These are phyloP conservation scores for Karstenula rhodostoma DNA, from an alignment of 2,329 filamentous ascomycete genomes.

Conservation along the genomic window DNA sequence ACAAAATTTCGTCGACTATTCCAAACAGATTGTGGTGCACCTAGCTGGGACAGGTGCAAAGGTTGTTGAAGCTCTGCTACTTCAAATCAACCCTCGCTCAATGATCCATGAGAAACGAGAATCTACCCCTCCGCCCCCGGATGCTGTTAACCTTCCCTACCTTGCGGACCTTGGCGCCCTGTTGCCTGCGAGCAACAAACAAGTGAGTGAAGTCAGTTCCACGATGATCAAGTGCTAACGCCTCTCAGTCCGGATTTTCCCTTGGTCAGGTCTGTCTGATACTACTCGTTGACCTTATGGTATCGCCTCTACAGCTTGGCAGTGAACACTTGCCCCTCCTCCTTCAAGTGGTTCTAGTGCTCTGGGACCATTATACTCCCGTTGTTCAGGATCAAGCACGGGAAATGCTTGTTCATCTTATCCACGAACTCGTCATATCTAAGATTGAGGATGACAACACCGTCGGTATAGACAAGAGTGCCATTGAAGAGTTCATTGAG, in stretches of 20 bases:
- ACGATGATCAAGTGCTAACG: slow-evolving; percentile 22
- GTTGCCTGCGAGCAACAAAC: slow-evolving; percentile 42
- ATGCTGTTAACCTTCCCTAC: slow-evolving; percentile 81
- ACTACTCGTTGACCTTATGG: slow-evolving; percentile 93
- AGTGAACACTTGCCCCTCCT: slow-evolving; percentile 84
- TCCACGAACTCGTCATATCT: slow-evolving; percentile 91
- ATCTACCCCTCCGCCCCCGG: slow-evolving; percentile 65
- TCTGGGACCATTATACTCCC: slow-evolving; percentile 97
- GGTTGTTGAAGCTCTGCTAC: slow-evolving; percentile 90
- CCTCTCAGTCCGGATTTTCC: slow-evolving; percentile 75
- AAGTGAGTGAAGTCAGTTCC: slow-evolving; percentile 24
- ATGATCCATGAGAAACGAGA: slow-evolving; percentile 89
- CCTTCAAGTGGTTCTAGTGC: slow-evolving; percentile 87
- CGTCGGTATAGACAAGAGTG: slow-evolving; percentile 71
- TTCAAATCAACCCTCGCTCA: slow-evolving; percentile 92
- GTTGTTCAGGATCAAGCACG: slow-evolving; percentile 95
- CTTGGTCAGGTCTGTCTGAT: slow-evolving; percentile 93
- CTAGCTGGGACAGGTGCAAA: slow-evolving; percentile 89
- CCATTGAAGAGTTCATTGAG: slow-evolving; percentile 88
- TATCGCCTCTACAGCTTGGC: slow-evolving; percentile 83
- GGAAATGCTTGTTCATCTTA: slow-evolving; percentile 97
- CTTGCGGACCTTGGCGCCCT: slow-evolving; percentile 67
- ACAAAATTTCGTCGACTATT: slow-evolving; percentile 97
- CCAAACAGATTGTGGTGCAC: slow-evolving; percentile 98
- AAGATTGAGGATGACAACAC: slow-evolving; percentile 71